These are phyloP conservation scores for Flaveria trinervia DNA, from an alignment of 129 eudicot genomes.

Conservation along the genomic window DNA sequence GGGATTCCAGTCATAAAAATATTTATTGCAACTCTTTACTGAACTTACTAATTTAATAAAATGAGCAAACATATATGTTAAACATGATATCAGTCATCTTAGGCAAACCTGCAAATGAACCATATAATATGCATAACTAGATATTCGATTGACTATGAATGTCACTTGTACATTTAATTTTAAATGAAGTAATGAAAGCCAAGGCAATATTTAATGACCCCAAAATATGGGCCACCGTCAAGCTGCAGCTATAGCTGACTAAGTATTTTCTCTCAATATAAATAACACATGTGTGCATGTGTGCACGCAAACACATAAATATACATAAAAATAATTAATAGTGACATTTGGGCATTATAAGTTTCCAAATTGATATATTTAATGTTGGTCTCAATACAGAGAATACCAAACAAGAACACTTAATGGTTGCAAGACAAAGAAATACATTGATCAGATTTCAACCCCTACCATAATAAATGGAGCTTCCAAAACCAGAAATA, in stretches of 20 bases:
- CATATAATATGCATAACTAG: background rate
- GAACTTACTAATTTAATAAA: background rate
- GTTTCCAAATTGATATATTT: background rate
- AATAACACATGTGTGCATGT: too few relatives aligned
- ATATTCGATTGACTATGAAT: background rate
- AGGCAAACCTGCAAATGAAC: background rate
- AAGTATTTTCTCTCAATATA: too few relatives aligned
- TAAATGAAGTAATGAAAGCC: background rate
- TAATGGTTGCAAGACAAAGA: background rate
- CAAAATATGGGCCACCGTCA: background rate
- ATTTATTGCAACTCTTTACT: background rate
- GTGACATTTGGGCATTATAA: background rate
- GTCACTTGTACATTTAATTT: background rate
- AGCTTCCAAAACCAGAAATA: background rate
- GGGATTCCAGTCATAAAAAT: too few relatives aligned
- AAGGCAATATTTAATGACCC: background rate
- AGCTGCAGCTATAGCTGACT: too few relatives aligned
- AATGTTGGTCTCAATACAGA: background rate
- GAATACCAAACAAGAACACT: background rate
- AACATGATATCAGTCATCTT: conserved; percentile 8
- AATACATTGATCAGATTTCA: background rate
- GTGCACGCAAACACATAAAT: background rate
- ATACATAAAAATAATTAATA: background rate
- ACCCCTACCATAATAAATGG: background rate
- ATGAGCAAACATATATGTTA: background rate